These are phyloP conservation scores for Penicillium italicum DNA, from an alignment of 2,329 filamentous ascomycete genomes.

Conservation along the genomic window DNA sequence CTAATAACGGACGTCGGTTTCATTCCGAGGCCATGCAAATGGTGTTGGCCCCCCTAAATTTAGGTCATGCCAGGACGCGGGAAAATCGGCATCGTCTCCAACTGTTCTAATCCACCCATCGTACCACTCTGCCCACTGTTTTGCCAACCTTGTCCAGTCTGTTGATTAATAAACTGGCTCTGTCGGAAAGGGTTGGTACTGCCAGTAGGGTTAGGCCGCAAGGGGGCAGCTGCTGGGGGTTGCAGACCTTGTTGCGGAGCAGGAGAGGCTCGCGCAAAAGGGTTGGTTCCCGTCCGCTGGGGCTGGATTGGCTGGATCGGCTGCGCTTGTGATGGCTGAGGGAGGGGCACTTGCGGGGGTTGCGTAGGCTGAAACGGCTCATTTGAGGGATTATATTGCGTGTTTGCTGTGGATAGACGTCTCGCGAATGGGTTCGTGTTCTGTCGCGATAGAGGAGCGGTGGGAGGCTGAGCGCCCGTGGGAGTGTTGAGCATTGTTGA, in stretches of 20 bases:
- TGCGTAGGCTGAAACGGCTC: slow-evolving; percentile 21
- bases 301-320: slow-evolving; percentile 51
- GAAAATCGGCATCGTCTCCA: slow-evolving; percentile 80
- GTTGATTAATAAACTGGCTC: slow-evolving; percentile 82
- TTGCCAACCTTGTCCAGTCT: slow-evolving; percentile 87
- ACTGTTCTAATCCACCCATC: slow-evolving; percentile 68
- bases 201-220: slow-evolving; percentile 75
- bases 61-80: slow-evolving; percentile 64
- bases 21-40: slow-evolving; percentile 2
- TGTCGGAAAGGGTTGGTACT: slow-evolving; percentile 95
- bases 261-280: slow-evolving; percentile 58
- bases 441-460: slow-evolving; percentile 54
- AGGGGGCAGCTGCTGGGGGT: slow-evolving; percentile 40
- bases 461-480: slow-evolving; percentile 51
- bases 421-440: slow-evolving; percentile 88
- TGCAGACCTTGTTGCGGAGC: slow-evolving; percentile 32
- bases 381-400: slow-evolving; percentile 27
- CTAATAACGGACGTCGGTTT: slow-evolving; percentile 2
- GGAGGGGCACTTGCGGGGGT: slow-evolving; percentile 35
- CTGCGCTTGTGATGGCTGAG: slow-evolving; percentile 35
- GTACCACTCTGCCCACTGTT: slow-evolving; percentile 67
- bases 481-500: slow-evolving; percentile 65
- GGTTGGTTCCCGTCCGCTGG: slow-evolving; percentile 67
- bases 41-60: background rate
- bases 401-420: slow-evolving; percentile 39